Conservation (phyloP, 805 yeast genomes). For the Teunomyces cretensis region DNA sequence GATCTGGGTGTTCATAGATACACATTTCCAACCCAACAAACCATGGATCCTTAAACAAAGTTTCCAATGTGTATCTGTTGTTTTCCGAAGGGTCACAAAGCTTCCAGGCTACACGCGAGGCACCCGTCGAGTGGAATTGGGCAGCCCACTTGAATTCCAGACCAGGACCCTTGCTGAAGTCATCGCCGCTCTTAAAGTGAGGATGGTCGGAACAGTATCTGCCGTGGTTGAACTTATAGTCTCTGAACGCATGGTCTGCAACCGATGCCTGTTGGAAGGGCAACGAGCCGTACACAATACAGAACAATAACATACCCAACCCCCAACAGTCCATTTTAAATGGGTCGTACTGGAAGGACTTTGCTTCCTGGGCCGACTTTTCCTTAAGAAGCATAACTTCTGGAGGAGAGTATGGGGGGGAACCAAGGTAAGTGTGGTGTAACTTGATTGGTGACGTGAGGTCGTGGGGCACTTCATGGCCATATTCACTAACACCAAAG, state of each 20-base stretch:
- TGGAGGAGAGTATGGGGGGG: conserved; percentile 81
- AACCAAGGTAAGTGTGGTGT: conserved; percentile 60
- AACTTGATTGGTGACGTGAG: conserved; percentile 38
- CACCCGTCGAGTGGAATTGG: conserved; percentile 55
- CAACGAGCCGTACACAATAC: conserved; percentile 53
- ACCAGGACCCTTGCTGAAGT: conserved; percentile 60
- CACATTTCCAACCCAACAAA: conserved; percentile 61
- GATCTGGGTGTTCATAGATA: conserved; percentile 48
- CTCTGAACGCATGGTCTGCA: conserved; percentile 53
- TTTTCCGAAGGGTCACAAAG: conserved; percentile 61
- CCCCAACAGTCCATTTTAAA: conserved; percentile 73
- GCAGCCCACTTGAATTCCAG: conserved; percentile 69
- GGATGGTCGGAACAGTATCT: conserved; percentile 43
- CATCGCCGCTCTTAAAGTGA: conserved; percentile 46
- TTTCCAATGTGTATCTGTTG: conserved; percentile 54
- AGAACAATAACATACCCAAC: conserved; percentile 65
- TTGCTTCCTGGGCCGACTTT: conserved; percentile 26
- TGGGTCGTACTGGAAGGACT: conserved; percentile 56
- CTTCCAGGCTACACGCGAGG: conserved; percentile 73
- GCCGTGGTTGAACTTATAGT: conserved; percentile 51
- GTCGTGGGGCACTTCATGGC: conserved; percentile 54
- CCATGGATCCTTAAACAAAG: conserved; percentile 64
- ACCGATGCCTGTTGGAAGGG: conserved; percentile 58
- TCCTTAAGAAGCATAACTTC: conserved; percentile 60
- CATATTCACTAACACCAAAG: conserved; percentile 73